Conservation (phyloP, 768 basidiomycete species). For the Chalciporus piperatus region DNA sequence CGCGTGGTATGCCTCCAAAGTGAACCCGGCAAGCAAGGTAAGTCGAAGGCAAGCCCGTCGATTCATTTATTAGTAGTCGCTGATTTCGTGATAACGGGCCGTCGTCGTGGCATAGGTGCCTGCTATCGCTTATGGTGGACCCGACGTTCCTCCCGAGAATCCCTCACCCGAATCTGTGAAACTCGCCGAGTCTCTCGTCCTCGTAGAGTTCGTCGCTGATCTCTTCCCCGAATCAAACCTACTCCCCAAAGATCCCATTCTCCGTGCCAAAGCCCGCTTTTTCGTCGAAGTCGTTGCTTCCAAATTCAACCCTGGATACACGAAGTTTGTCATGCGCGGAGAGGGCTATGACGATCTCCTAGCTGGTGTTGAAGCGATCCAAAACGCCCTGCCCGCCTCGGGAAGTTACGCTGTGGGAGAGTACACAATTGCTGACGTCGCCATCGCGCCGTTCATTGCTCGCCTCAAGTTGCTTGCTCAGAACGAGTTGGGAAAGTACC, state of each 20-base stretch:
- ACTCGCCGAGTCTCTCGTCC: constrained; percentile 61
- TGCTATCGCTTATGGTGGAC: constrained; percentile 58
- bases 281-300: constrained; percentile 56
- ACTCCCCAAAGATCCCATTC: constrained; percentile 54
- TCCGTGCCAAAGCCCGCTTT: constrained; percentile 58
- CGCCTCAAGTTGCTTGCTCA: constrained; percentile 43
- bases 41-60: no score
- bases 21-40: constrained; percentile 69
- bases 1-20: constrained; percentile 61
- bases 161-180: constrained; percentile 62
- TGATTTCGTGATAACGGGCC: not conserved
- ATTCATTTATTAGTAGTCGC: not conserved
- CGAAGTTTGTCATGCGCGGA: constrained; percentile 36
- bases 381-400: constrained; percentile 42
- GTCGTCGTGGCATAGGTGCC: constrained; percentile 8
- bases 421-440: constrained; percentile 58
- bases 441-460: constrained; percentile 59
- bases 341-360: constrained; percentile 42
- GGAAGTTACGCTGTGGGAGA: constrained; percentile 39
- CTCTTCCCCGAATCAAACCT: constrained; percentile 47
- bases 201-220: constrained; percentile 67
- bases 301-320: constrained; percentile 41
- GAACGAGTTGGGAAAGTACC: constrained; percentile 53
- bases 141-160: constrained; percentile 48
- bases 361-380: constrained; percentile 45